Evolutionary conservation across 192 early-diverging fungal genomes (phyloP), one percentile per base, ranked within the genome.

Genomic region (Gorgonomyces haynaldii): DNA sequence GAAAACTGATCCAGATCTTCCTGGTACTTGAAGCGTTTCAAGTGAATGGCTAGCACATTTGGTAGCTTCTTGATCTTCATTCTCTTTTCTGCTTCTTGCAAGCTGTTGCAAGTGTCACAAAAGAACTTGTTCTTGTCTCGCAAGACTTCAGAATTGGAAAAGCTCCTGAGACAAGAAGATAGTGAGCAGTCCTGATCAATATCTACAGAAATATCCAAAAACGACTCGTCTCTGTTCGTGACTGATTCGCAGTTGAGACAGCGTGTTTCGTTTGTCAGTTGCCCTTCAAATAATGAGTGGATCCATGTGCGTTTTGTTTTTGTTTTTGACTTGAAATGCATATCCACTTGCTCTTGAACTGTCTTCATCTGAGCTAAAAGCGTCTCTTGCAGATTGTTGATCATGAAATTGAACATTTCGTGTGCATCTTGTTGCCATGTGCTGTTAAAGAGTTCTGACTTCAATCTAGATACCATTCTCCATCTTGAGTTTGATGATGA

Each of bases 11-110:
- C 82, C 56, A 91, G 67, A 13, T 82, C 71, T 50, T 98, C 90
- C 55, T 93, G 87, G 63, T 89, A 98, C 58, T 98, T 98, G 65
- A 98, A 98, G 25, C 96, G 78, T 58, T 98, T 98, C 25, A 98
- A 63, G 50, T 98, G 96, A 25, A 98, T 69, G 0, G 89, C 92
- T 20, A 98, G 64, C 25, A 98, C 85, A 50, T 95, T 96, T 4
- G 96, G 96, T 32, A 92, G 61, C 39, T 75, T 63, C 62, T 91
- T 89, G 25, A 98, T 85, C 50, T 93, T 94, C 93, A 98, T 96
- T 45, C 92, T 84, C 50, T 87, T 84, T 64, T 98, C 91, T 21
- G 96, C 96, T 56, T 98, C 96, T 61, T 98, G 96, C 42, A 97
- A 66, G 4, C 89, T 86, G 52, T 76, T 79, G 56, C 96, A 98